These are phyloP conservation scores for Pestalotiopsis sp. DNA, from an alignment of 2,329 filamentous ascomycete genomes.

Conservation along the genomic window DNA sequence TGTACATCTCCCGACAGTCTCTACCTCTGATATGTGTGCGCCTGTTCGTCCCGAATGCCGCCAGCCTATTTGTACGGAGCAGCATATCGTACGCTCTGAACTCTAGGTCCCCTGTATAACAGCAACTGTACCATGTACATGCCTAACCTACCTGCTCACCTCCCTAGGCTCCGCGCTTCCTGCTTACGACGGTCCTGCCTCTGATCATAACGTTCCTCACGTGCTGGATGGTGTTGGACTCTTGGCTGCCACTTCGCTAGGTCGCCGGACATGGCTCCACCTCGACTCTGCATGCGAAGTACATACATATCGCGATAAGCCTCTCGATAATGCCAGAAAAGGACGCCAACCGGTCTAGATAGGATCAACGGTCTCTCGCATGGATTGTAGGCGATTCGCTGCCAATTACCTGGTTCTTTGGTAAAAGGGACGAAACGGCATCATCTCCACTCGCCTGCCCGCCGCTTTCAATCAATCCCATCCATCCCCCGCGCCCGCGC, in stretches of 20 bases:
- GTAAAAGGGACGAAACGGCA: not conserved
- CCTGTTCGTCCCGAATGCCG: slow-evolving; percentile 6
- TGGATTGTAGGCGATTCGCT: not conserved
- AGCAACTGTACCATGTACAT: slow-evolving; percentile 1
- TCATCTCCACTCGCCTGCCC: not conserved
- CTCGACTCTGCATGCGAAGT: not conserved
- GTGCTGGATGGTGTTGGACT: not conserved
- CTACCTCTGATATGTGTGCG: slow-evolving; percentile 5
- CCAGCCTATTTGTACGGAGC: slow-evolving; percentile 11
- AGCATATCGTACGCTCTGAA: not conserved
- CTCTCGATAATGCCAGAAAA: not conserved
- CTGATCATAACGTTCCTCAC: not conserved
- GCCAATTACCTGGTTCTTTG: slow-evolving; percentile 2
- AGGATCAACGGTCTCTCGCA: slow-evolving; percentile 1
- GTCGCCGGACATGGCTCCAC: not conserved
- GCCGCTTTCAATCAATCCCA: not conserved
- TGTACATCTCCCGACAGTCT: not conserved
- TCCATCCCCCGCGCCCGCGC: slow-evolving; percentile 1
- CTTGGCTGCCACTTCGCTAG: not conserved
- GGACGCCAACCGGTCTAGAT: slow-evolving; percentile 9
- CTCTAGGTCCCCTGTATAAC: not conserved
- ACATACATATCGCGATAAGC: slow-evolving; percentile 7
- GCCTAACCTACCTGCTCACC: not conserved
- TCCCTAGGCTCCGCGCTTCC: not conserved
- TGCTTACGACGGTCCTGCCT: not conserved